These are phyloP conservation scores for Davidsoniella australis DNA, from an alignment of 2,329 filamentous ascomycete genomes.

Conservation along the genomic window DNA sequence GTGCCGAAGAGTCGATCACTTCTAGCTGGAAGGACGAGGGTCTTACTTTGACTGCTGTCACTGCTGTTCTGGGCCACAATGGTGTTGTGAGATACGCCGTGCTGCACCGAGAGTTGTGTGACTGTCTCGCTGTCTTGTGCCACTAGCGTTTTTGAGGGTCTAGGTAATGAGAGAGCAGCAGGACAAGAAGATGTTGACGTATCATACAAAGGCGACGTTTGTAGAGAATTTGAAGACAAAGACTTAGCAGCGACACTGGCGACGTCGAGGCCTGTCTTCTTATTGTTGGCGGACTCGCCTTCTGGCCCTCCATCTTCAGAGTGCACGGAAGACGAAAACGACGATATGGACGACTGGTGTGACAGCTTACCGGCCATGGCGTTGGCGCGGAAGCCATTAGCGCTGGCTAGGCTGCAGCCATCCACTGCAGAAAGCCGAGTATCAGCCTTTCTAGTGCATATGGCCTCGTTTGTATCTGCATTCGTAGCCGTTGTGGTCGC, in stretches of 20 bases:
- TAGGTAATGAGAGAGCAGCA: background rate
- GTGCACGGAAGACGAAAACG: conserved; percentile 1
- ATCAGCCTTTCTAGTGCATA: no score
- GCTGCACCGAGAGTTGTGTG: background rate
- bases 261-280: background rate
- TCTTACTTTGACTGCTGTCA: conserved; percentile 3
- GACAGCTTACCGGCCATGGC: background rate
- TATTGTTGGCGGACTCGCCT: background rate
- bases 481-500: no score
- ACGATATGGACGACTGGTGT: conserved; percentile 1
- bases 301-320: background rate
- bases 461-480: no score
- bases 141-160: background rate
- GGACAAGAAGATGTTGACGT: no score
- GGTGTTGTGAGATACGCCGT: no score
- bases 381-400: background rate
- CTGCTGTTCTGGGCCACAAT: background rate
- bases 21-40: background rate
- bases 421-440: no score
- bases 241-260: background rate
- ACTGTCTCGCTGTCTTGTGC: conserved; percentile 5
- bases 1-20: background rate
- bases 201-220: background rate
- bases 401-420: background rate
- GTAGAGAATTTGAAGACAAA: background rate